A percentile compares a stretch with the other conserved stretches of the same genome.
These are phyloP conservation scores for Pleurotus giganteus DNA, from an alignment of 768 basidiomycete genomes.

Conservation along the genomic window DNA sequence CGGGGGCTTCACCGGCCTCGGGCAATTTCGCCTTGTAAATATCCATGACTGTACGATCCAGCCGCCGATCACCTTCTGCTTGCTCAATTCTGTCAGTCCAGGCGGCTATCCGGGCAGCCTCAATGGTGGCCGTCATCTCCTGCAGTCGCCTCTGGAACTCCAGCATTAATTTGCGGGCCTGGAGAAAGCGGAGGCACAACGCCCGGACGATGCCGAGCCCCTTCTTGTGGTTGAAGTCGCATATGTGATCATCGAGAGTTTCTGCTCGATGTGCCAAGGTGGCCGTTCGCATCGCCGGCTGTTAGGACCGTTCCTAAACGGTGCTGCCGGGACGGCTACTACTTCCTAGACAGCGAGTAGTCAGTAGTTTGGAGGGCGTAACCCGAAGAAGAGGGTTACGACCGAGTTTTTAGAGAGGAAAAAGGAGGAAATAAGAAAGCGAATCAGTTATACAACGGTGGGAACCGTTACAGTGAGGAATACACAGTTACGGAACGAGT, in stretches of 20 bases:
- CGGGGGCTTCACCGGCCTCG: background rate
- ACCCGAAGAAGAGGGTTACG: too few relatives aligned
- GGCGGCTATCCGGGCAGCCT: background rate
- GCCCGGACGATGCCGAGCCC: slow-evolving; percentile 13
- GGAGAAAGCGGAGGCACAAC: background rate
- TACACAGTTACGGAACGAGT: too few relatives aligned
- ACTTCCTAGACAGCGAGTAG: too few relatives aligned
- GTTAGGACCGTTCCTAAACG: too few relatives aligned
- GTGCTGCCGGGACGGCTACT: too few relatives aligned
- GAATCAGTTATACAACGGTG: too few relatives aligned
- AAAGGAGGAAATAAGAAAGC: too few relatives aligned
- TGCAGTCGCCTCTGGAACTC: background rate
- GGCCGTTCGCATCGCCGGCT: background rate
- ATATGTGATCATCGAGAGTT: slow-evolving; percentile 21
- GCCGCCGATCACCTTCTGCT: background rate
- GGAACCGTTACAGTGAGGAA: too few relatives aligned
- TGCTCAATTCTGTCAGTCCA: background rate
- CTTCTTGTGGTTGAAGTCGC: slow-evolving; percentile 24
- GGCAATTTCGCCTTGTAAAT: background rate
- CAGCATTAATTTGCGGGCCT: background rate
- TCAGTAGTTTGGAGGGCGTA: too few relatives aligned
- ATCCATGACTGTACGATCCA: background rate
- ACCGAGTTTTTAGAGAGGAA: too few relatives aligned
- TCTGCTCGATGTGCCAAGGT: slow-evolving; percentile 6
- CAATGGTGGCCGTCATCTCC: background rate